Conservation (phyloP, 371 early-diverging fungal species). For the Mucor piriformis region DNA sequence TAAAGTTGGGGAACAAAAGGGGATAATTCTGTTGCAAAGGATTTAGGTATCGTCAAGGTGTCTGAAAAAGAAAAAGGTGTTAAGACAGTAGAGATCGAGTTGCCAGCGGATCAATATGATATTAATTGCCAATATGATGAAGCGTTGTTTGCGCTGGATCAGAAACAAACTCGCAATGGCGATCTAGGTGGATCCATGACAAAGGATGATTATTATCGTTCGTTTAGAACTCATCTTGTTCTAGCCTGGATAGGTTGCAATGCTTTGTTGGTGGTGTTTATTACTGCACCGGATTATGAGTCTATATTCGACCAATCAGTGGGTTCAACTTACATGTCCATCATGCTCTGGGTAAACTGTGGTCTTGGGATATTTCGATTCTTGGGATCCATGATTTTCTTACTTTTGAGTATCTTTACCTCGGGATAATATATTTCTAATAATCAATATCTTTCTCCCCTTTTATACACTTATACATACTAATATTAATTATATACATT, state of each 20-base stretch:
- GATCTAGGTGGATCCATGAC: conserved; percentile 37
- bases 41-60: conserved; percentile 67
- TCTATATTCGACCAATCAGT: conserved; percentile 32
- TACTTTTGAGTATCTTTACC: conserved; percentile 54
- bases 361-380: conserved; percentile 81
- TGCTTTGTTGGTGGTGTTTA: conserved; percentile 67
- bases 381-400: conserved; percentile 75
- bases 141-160: conserved; percentile 59
- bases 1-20: conserved; percentile 95
- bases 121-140: conserved; percentile 76
- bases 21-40: conserved; percentile 62
- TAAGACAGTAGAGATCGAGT: conserved; percentile 56
- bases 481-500: neutral
- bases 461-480: neutral
- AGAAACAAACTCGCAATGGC: conserved; percentile 20
- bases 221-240: conserved; percentile 81
- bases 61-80: conserved; percentile 51
- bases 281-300: conserved; percentile 46
- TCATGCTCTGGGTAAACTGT: conserved; percentile 88
- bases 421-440: conserved; percentile 12
- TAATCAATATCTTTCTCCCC: neutral
- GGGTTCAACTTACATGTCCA: conserved; percentile 73
- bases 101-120: conserved; percentile 74
- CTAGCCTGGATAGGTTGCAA: conserved; percentile 90
- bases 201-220: conserved; percentile 81